Conservation (phyloP, 192 early-diverging fungal genomes). For the Lobosporangium transversale region DNA sequence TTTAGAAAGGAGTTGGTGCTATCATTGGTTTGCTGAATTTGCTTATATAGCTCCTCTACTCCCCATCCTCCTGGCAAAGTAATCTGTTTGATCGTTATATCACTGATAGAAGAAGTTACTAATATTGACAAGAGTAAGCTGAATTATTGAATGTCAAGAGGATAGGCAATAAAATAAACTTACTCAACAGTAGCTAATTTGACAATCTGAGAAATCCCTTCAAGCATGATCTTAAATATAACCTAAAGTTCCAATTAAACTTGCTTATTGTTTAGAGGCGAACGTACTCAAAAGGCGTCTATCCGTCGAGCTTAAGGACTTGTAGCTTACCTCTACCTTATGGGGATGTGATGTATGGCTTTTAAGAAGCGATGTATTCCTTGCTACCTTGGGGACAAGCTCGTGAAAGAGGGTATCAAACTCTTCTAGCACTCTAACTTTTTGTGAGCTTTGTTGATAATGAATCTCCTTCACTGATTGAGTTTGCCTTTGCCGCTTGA, state of each 20-base stretch:
- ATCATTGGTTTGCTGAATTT: background rate
- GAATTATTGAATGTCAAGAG: too few relatives aligned
- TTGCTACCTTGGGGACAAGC: background rate
- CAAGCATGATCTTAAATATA: background rate
- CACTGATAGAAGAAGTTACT: background rate
- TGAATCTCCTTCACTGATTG: slow-evolving; percentile 22
- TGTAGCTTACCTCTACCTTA: slow-evolving; percentile 6
- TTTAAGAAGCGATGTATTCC: background rate
- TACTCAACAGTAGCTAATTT: slow-evolving; percentile 21
- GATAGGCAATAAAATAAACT: too few relatives aligned
- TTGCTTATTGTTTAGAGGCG: background rate
- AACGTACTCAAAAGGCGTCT: too few relatives aligned
- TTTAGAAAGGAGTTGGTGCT: slow-evolving; percentile 3
- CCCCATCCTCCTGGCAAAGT: background rate
- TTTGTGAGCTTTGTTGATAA: slow-evolving; percentile 13
- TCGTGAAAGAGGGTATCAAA: slow-evolving; percentile 6
- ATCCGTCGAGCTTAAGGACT: too few relatives aligned
- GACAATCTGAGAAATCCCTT: background rate
- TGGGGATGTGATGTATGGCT: background rate
- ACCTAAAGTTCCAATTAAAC: background rate
- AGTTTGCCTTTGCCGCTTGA: slow-evolving; percentile 31
- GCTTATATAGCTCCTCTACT: background rate
- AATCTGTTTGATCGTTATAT: background rate
- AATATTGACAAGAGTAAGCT: background rate
- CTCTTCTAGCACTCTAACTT: slow-evolving; percentile 8